phyloP scores from a whole-genome alignment of 805 yeast species.

The Tetrapisispora namnaoensis region DNA sequence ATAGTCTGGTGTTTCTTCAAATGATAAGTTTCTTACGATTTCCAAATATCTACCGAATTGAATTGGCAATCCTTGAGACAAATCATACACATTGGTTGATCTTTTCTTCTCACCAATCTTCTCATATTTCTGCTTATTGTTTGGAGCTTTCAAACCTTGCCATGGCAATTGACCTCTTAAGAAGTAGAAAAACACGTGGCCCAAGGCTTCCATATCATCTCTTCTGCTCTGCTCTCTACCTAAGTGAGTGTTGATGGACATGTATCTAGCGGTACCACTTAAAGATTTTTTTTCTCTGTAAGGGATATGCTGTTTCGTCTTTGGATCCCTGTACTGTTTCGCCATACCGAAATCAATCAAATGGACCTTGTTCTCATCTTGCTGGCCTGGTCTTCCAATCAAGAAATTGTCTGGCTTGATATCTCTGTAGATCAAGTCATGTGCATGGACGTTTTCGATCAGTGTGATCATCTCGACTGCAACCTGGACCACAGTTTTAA shows the following conservation, averaged over 20 bases:
- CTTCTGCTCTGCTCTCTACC: constrained; percentile 96
- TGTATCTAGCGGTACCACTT: constrained; percentile 97
- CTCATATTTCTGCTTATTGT: constrained; percentile 94
- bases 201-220: constrained; percentile 92
- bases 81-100: constrained; percentile 73
- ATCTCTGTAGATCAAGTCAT: constrained; percentile 88
- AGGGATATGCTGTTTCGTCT: constrained; percentile 90
- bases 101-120: constrained; percentile 95
- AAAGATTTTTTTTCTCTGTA: constrained; percentile 91
- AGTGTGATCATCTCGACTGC: constrained; percentile 90
- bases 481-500: constrained; percentile 85
- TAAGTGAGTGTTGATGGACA: constrained; percentile 94
- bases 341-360: constrained; percentile 99
- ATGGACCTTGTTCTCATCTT: constrained; percentile 77
- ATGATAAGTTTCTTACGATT: constrained; percentile 77
- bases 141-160: constrained; percentile 98
- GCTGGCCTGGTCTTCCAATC: constrained; percentile 79
- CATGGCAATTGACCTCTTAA: constrained; percentile 91
- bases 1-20: constrained; percentile 93
- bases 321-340: constrained; percentile 93
- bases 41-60: constrained; percentile 90
- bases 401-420: constrained; percentile 96
- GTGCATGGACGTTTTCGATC: constrained; percentile 79
- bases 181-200: constrained; percentile 94
- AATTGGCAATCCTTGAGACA: constrained; percentile 81